Percentiles rank a stretch among this genome's conserved stretches.
These are phyloP conservation scores for Suillus placidus DNA, from an alignment of 768 basidiomycete species.

Conservation along the genomic window DNA sequence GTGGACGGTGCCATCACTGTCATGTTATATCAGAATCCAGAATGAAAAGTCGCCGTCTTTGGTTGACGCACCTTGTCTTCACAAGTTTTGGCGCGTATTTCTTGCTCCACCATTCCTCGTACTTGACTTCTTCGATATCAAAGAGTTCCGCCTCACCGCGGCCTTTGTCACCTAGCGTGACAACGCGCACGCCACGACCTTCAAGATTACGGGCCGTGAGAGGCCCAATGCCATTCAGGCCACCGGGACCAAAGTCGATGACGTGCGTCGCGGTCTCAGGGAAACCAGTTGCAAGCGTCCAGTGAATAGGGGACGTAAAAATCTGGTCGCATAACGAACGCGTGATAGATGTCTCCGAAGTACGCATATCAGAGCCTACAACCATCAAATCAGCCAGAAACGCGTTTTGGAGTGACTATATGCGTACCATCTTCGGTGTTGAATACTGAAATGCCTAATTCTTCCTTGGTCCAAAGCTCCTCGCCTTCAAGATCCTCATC, in stretches of 20 bases:
- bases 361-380: constrained; percentile 83
- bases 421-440: constrained; percentile 89
- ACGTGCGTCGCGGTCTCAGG: constrained; percentile 91
- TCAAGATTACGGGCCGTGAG: constrained; percentile 90
- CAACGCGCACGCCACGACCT: constrained; percentile 88
- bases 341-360: constrained; percentile 70
- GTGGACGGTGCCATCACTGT: constrained; percentile 87
- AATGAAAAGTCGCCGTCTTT: constrained; percentile 10
- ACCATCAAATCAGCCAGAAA: constrained; percentile 18
- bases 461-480: constrained; percentile 72
- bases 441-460: constrained; percentile 83
- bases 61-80: constrained; percentile 74
- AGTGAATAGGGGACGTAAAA: constrained; percentile 90
- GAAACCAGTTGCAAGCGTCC: constrained; percentile 89
- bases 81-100: constrained; percentile 84
- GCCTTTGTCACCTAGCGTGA: constrained; percentile 89
- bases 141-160: constrained; percentile 90
- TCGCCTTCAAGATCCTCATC: constrained; percentile 75
- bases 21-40: constrained; percentile 7
- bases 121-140: constrained; percentile 60
- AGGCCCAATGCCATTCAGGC: constrained; percentile 89
- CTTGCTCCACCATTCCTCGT: constrained; percentile 91
- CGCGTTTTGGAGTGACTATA: constrained; percentile 20
- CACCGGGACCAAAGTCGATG: constrained; percentile 96
- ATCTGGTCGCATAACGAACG: constrained; percentile 92